Base-by-base conservation (phyloP, 2,329 filamentous ascomycete species). In the Thielaviopsis musarum region DNA sequence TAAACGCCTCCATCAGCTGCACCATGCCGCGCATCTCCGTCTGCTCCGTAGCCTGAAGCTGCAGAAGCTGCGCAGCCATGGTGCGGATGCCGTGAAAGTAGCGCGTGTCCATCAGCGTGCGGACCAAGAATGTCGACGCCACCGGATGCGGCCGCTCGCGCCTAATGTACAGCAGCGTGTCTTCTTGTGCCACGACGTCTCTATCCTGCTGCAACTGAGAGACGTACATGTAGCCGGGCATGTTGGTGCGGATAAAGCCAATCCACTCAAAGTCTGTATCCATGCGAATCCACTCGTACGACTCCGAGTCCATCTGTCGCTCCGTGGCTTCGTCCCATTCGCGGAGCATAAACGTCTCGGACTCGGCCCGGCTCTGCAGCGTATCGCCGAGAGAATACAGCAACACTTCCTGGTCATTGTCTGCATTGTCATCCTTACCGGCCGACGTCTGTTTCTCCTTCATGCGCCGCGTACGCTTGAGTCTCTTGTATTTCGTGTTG, bases 201-300 rank as follows among this genome's bases (percentile, higher is more conserved):
- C 91, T 81, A 71, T 98, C 93, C 70, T 98, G 93, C 69, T 98
- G 93, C 63, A 98, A 76, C 70, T 98, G 93, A 22, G 93, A 96
- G 61, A 95, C 83, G 69, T 93, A 96, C 94, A 98, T 98, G 75
- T 97, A 97, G 4, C 88, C 82, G 53, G 89, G 89, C 78, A 96
- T 89, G 63, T 84, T 85, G 12, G 79, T 76, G 62, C 85, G 84
- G 70, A 95, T 87, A 65, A 85, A 85, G 71, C 87, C 93, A 61
- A 96, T 84, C 93, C 93, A 98, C 70, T 98, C 93, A 65, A 97
- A 97, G 71, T 98, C 94, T 17, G 91, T 91, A 70, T 98, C 93
- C 73, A 97, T 87, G 21, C 93, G 85, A 65, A 98, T 95, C 93
- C 94, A 98, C 69, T 98, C 93, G 67, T 96, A 98, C 0, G 89